A percentile compares a stretch with the other conserved stretches of the same genome.
Evolutionary conservation across 176 grass and related monocot species (phyloP).

Genomic region (Lolium multiflorum): DNA sequence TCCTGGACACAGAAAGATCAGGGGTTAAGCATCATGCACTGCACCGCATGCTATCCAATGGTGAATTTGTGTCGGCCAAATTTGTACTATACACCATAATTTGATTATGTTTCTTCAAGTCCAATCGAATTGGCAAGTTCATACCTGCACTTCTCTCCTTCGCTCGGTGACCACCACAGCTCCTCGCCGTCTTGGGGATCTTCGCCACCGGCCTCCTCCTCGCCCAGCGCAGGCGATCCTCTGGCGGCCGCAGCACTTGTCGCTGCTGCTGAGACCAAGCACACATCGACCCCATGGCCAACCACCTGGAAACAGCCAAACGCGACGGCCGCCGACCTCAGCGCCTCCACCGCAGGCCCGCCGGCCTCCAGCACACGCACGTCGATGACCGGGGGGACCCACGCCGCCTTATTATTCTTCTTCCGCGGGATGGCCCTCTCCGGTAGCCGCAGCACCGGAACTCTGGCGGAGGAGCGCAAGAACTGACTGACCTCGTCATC

Average conservation of each 20-base stretch:
- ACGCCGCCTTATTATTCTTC: conserved; percentile 16
- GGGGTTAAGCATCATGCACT: background rate
- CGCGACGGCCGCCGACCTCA: conserved; percentile 58
- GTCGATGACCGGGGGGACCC: conserved; percentile 61
- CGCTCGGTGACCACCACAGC: conserved; percentile 52
- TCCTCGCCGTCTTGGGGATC: conserved; percentile 51
- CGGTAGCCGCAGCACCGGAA: conserved; percentile 64
- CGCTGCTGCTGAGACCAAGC: conserved; percentile 39
- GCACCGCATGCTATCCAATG: background rate
- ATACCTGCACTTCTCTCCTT: conserved; percentile 40
- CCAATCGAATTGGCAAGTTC: background rate
- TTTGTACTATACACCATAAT: background rate
- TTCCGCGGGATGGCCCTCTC: conserved; percentile 50
- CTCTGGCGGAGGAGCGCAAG: conserved; percentile 50
- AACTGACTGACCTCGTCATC: conserved; percentile 66
- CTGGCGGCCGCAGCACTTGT: background rate
- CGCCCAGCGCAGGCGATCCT: conserved; percentile 1
- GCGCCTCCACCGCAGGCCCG: background rate
- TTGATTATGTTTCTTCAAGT: background rate
- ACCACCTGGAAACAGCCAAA: conserved; percentile 69
- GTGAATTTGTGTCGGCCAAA: background rate
- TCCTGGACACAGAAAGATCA: conserved; percentile 38
- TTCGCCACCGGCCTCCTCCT: conserved; percentile 30
- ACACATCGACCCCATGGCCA: conserved; percentile 56
- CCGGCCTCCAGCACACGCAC: conserved; percentile 33